Evolutionary conservation across 768 basidiomycete genomes (phyloP), one percentile per base, ranked within the genome.

Genomic region (Mycena maculata): DNA sequence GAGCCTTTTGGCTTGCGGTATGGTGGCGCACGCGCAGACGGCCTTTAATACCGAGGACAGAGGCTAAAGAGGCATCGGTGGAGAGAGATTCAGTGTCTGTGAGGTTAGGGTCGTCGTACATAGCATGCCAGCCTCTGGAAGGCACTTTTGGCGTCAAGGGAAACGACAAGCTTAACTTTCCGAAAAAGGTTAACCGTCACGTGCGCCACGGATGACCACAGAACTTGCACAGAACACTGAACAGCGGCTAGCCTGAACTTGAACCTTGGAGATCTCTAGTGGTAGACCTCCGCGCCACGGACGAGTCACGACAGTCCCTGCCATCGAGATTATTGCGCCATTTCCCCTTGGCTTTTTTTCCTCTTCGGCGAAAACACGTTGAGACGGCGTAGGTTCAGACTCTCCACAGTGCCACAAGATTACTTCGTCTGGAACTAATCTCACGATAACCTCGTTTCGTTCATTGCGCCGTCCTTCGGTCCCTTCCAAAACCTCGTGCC

Each of bases 1-100:
- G 91, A 28, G 91, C 84, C 75, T 91, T 92, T 72, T 89, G 88
- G 60, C 83, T 87, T 68, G 85, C 84, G 27, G 87, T 85, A 84
- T 91, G 90, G 68, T 84, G 86, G 69, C 88, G 85, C 78, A 92
- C 85, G 72, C 89, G 90, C 72, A 92, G 79, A 54, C 80, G 74
- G 42, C 86, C 87, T 76, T 87, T 87, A 74, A 92, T 79, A 67
- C 89, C 90, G 59, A 92, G 84, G 65, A 89, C 71, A 48, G 90
- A 85, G 42, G 85, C 76, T 72, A 86, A 83, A 36, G 83, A 76
- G 63, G 80, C 73, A 59, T 69, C 62, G 18, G 75, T 59, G 48
- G 74, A 61, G 25, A 69, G 67, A 13, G 73, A 59, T 55, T 79
- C 80, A 58, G 77, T 77, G 67, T 80, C 80, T 30, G 73, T 74